phyloP scores from a whole-genome alignment of 2,329 filamentous ascomycete species.

The Neophaeococcomyces mojaviensis region DNA sequence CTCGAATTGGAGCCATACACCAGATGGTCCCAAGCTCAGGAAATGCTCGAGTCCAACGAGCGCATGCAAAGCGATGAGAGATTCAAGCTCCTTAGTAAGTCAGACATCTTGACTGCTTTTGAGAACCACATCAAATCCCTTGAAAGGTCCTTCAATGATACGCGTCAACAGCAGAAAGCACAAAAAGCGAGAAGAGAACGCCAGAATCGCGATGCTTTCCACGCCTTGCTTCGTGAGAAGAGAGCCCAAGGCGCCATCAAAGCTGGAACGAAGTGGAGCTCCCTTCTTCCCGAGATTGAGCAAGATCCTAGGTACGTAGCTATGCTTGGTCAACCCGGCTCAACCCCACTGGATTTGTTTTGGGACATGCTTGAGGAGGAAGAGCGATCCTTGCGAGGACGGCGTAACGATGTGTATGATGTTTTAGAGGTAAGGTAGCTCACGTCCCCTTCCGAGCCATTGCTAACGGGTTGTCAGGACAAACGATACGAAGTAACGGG shows the following conservation, averaged over 20 bases:
- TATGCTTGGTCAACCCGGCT: conserved; percentile 77
- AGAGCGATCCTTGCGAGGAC: conserved; percentile 73
- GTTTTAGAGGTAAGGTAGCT: conserved; percentile 68
- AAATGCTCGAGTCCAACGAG: conserved; percentile 67
- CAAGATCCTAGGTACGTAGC: conserved; percentile 74
- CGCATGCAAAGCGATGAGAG: conserved; percentile 74
- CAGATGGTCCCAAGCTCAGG: conserved; percentile 84
- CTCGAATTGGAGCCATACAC: conserved; percentile 88
- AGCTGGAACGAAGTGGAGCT: conserved; percentile 82
- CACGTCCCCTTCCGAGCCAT: conserved; percentile 7
- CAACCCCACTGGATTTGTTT: conserved; percentile 82
- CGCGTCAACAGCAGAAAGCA: conserved; percentile 78
- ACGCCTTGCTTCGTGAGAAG: conserved; percentile 66
- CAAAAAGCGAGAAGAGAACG: conserved; percentile 74
- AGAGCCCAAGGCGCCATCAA: conserved; percentile 72
- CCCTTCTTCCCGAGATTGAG: conserved; percentile 66
- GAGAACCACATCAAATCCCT: conserved; percentile 91
- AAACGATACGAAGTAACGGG: conserved; percentile 84
- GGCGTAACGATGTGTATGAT: conserved; percentile 76
- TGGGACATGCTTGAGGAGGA: conserved; percentile 95
- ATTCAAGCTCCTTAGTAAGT: conserved; percentile 76
- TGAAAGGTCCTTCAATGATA: conserved; percentile 85
- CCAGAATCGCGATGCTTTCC: conserved; percentile 75
- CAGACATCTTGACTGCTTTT: conserved; percentile 86
- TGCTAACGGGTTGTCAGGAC: conserved; percentile 54